Percentiles rank a stretch among this genome's conserved stretches.
Conservation (phyloP, 2,329 filamentous ascomycete genomes). For the Colletotrichum kahawae region DNA sequence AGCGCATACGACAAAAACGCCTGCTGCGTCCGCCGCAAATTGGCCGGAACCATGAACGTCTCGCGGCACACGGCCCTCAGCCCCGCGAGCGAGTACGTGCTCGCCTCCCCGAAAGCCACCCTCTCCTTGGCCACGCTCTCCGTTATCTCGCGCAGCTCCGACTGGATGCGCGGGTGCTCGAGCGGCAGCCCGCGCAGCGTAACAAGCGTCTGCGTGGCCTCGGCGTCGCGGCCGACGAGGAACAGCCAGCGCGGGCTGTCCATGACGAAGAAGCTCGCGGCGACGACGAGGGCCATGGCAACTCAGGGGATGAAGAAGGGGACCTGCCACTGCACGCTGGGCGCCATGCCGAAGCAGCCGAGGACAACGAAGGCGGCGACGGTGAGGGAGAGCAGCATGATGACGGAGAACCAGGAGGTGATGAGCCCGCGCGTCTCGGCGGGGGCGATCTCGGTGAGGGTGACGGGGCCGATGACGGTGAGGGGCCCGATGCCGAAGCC, state of each 20-base stretch:
- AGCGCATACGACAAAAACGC: constrained; percentile 41
- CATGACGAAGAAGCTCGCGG: constrained; percentile 35
- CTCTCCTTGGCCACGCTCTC: constrained; percentile 24
- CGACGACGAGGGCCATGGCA: constrained; percentile 26
- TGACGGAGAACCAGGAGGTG: neutral
- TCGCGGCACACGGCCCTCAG: constrained; percentile 27
- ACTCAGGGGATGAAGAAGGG: constrained; percentile 23
- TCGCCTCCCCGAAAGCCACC: neutral
- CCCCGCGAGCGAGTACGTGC: neutral
- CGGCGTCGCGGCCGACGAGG: constrained; percentile 29
- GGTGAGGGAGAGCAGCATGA: neutral
- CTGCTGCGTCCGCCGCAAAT: constrained; percentile 44
- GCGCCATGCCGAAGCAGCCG: neutral
- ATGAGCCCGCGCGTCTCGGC: neutral
- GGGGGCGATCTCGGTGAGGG: neutral
- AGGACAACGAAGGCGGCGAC: neutral
- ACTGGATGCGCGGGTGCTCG: constrained; percentile 28
- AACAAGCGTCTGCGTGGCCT: constrained; percentile 22
- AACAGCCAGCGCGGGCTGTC: neutral
- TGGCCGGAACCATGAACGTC: constrained; percentile 39
- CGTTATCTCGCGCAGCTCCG: constrained; percentile 34
- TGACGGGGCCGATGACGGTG: neutral
- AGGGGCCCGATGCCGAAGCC: constrained; percentile 29
- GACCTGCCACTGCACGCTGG: neutral
- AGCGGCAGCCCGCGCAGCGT: constrained; percentile 29